Evolutionary conservation across 495 filamentous ascomycete species (phyloP).

Genomic region (Penicillium coffeae): DNA sequence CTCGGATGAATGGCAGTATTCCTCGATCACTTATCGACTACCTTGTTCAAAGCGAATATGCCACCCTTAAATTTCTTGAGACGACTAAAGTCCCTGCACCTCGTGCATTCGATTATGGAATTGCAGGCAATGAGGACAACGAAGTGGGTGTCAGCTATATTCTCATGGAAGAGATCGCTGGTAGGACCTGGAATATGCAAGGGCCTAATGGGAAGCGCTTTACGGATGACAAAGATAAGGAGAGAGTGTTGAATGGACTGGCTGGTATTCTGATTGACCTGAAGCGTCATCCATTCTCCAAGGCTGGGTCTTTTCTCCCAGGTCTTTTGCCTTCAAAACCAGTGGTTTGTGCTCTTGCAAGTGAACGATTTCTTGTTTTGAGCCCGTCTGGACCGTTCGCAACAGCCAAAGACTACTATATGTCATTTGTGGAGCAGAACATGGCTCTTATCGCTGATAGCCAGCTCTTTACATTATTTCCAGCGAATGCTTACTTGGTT

Average conservation of each 20-base stretch:
- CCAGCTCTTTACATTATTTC: conserved; percentile 14
- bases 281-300: conserved; percentile 26
- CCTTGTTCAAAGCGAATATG: conserved; percentile 24
- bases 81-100: conserved; percentile 15
- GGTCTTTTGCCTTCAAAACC: conserved; percentile 2
- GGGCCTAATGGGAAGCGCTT: conserved; percentile 1
- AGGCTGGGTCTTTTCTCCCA: conserved; percentile 19
- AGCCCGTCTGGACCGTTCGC: conserved; percentile 22
- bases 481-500: conserved; percentile 27
- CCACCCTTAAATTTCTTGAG: conserved; percentile 29
- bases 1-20: conserved; percentile 7
- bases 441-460: conserved; percentile 22
- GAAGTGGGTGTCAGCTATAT: conserved; percentile 32
- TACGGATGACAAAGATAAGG: conserved; percentile 17
- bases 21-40: conserved; percentile 20
- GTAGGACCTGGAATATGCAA: conserved; percentile 24
- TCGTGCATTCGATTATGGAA: conserved; percentile 9
- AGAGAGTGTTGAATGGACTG: conserved; percentile 28
- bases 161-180: conserved; percentile 36
- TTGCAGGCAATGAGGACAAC: conserved; percentile 20
- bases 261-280: conserved; percentile 35
- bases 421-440: conserved; percentile 17
- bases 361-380: conserved; percentile 17
- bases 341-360: conserved; percentile 12
- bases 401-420: conserved; percentile 18